Base-by-base conservation (phyloP, 768 basidiomycete species). In the Auricularia auricula-judae region DNA sequence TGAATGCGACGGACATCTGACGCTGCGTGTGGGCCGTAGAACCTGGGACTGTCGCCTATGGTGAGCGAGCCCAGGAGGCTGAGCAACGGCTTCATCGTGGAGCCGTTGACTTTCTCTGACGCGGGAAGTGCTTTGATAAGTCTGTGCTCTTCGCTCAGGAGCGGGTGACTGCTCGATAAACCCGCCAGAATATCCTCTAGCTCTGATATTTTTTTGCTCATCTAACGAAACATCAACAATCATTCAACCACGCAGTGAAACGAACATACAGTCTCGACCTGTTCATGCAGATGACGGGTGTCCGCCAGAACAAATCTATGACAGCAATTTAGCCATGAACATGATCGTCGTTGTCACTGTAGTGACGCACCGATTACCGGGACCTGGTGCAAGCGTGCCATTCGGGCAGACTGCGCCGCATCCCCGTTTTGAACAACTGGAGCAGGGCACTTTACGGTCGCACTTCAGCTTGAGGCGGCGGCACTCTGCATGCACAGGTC, bases 101-200 rank as follows among this genome's bases (percentile, higher is more conserved):
- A 14, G 14, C 23, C 56, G 56, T 59, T 59, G 56, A 34, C 56
- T 29, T 59, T 59, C 18, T 59, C 56, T 5, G 56, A 29, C 14
- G 56, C 14, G 8, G 56, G 56, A 5, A 59, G 90, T 0, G 86
- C 86, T 68, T 92, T 92, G 68, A 92, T 81, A 65, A 82, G 80
- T 11, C 91, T 77, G 36, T 89, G 80, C 4, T 92, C 89, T 0
- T 91, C 88, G 10, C 82, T 68, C 1, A 92, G 79, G n/a, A 92
- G 78, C 2, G 86, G 85, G 65, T 92, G 89, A 18, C 18, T 18
- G 29, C 78, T 72, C 67, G 91, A 87, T 0, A 86, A 81, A 1
- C 76, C 70, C 29, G 87, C 81, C 35, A 92, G 75, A 8, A 76
- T 83, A 68, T 91, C 89, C 70, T 92, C 89, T 29, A 92, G 80